Evolutionary conservation across 2,329 filamentous ascomycete genomes (phyloP).

Genomic region (Fusarium xylarioides): DNA sequence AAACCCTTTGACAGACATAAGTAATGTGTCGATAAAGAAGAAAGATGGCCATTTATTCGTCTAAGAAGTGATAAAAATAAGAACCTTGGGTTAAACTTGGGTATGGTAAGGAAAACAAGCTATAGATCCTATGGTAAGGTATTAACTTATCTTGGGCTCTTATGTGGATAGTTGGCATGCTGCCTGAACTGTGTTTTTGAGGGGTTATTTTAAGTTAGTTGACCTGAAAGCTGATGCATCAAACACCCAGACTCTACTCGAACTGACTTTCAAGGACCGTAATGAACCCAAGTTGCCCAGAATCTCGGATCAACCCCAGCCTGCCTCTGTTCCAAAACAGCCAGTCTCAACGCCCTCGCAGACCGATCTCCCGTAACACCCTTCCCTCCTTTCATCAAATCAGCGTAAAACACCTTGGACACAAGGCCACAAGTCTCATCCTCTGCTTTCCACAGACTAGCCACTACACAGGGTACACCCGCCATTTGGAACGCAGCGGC

Average conservation of each 20-base stretch:
- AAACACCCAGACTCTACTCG: too few relatives aligned
- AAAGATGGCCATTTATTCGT: rapidly evolving
- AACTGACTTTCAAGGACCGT: not conserved
- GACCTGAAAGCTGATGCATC: not conserved
- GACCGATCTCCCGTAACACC: not conserved
- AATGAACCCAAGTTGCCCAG: not conserved
- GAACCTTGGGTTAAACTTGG: not conserved
- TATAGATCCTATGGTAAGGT: not conserved
- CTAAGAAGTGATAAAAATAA: rapidly evolving
- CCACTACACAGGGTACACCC: not conserved
- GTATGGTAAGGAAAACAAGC: rapidly evolving
- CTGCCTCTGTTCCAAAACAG: not conserved
- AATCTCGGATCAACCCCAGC: not conserved
- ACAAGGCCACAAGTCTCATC: not conserved
- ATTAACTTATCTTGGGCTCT: not conserved
- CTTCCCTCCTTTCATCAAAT: not conserved
- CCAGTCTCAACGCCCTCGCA: not conserved
- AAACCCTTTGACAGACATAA: not conserved
- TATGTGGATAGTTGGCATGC: not conserved
- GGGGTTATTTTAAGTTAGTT: not conserved
- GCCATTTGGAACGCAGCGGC: not conserved
- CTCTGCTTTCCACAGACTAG: not conserved
- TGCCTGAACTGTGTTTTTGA: not conserved
- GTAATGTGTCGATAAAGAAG: not conserved
- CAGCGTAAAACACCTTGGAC: not conserved